Evolutionary conservation across 1,139 yeast genomes (phyloP), one percentile per base, ranked within the genome.

Genomic region (Geotrichum aggregatum): DNA sequence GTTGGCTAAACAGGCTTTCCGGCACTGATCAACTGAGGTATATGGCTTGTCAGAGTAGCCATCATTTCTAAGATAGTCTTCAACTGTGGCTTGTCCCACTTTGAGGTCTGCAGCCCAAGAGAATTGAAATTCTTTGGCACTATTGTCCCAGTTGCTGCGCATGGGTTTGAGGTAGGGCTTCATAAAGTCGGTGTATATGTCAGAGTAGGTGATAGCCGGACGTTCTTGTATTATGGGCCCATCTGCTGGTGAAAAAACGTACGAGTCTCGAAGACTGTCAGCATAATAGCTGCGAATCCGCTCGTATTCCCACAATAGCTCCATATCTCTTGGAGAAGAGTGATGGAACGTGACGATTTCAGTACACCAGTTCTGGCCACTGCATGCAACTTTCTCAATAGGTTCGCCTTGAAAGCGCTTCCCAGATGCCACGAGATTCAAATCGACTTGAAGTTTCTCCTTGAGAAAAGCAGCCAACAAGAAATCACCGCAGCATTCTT

Each of bases 291-390:
- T 59, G 40, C 62, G 56, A 16, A 54, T 44, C 24, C 64, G 60
- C 49, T 70, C 73, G 56, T 69, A 70, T 54, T 69, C 72, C 65
- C 65, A 69, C 36, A 70, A 55, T 18, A 61, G 54, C 58, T 69
- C 71, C 39, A 67, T 60, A 35, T 68, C 71, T 44, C 62, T 63
- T 11, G 71, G 59, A 7, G 56, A 49, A 14, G 65, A 41, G 47
- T 69, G 72, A 50, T 70, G 73, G 61, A 66, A 67, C 1, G 70
- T 57, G 10, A 61, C 49, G 14, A 71, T 58, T 7, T 68, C 71
- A 24, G 56, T 50, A 52, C 75, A 72, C 69, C 70, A 63, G 40
- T 58, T 58, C 19, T 60, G 59, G 16, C 47, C 43, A 24, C 54
- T 51, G 18, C 61, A 54, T 13, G 58, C 44, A 2, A 65, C 54